Percentiles rank a stretch among this genome's conserved stretches.
phyloP scores from a whole-genome alignment of 306 rosid genomes.

The Abrus precatorius region DNA sequence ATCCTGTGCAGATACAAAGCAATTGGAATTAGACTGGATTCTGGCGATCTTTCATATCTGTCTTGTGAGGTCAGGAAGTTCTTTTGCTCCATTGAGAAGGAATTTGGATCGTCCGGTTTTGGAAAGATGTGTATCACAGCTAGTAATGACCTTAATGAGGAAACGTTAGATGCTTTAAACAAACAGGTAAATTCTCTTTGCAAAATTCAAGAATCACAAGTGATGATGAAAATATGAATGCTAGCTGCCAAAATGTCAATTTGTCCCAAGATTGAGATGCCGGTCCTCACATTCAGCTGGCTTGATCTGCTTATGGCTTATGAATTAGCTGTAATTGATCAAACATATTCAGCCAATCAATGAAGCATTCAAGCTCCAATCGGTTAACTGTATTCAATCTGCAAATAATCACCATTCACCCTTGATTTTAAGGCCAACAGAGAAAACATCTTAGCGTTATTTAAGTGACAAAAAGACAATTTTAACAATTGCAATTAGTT shows the following conservation, averaged over 20 bases:
- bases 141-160: constrained; percentile 97
- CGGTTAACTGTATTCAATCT: no score
- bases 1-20: constrained; percentile 78
- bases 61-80: constrained; percentile 82
- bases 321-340: background rate
- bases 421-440: no score
- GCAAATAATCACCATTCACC: background rate
- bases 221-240: background rate
- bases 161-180: constrained; percentile 94
- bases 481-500: background rate
- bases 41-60: constrained; percentile 95
- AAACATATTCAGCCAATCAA: background rate
- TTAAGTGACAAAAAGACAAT: no score
- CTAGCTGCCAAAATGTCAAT: background rate
- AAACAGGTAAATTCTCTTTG: constrained; percentile 73
- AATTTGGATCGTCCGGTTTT: constrained; percentile 71
- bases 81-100: constrained; percentile 74
- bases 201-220: background rate
- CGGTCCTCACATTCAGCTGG: constrained; percentile 23
- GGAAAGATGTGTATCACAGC: constrained; percentile 80
- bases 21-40: constrained; percentile 87
- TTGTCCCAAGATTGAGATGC: background rate
- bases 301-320: background rate
- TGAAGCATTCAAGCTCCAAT: constrained; percentile 11
- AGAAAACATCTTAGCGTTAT: no score